Conservation (phyloP, 1,284 basidiomycete genomes). For the Volvariella surrecta region DNA sequence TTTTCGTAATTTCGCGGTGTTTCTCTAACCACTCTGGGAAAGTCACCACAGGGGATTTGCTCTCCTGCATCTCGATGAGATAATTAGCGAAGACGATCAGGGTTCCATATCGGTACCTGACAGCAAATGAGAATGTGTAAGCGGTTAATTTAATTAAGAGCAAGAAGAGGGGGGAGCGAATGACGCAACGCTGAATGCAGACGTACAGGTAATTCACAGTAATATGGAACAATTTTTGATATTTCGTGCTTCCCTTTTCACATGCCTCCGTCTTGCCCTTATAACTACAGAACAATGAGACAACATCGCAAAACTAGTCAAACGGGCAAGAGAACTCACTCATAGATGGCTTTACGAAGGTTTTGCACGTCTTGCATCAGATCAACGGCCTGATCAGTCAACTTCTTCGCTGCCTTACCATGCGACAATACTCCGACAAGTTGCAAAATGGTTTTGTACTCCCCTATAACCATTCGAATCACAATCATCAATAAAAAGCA, state of each 20-base stretch:
- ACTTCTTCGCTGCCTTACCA: constrained; percentile 87
- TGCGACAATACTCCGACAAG: constrained; percentile 85
- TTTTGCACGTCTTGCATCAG: constrained; percentile 94
- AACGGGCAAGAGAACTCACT: constrained; percentile 39
- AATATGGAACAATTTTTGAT: constrained; percentile 63
- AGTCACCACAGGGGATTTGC: constrained; percentile 32
- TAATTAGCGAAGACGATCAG: constrained; percentile 96
- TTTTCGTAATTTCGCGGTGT: constrained; percentile 76
- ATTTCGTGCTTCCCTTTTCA: constrained; percentile 71
- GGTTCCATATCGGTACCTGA: constrained; percentile 79
- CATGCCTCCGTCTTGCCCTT: constrained; percentile 85
- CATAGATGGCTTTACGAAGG: constrained; percentile 85
- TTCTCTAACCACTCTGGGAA: constrained; percentile 83
- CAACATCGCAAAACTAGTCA: constrained; percentile 3
- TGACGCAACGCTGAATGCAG: too few relatives aligned
- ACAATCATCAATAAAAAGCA: constrained; percentile 3
- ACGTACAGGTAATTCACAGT: constrained; percentile 81
- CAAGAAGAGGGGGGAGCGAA: constrained; percentile 8
- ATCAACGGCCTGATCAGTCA: constrained; percentile 87
- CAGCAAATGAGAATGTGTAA: too few relatives aligned
- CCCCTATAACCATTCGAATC: constrained; percentile 49
- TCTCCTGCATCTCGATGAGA: constrained; percentile 70
- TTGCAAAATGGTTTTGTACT: constrained; percentile 95
- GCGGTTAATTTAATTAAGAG: constrained; percentile 3
- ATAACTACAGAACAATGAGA: constrained; percentile 44